A percentile compares a stretch with the other conserved stretches of the same genome.
Conservation (phyloP, 2,329 filamentous ascomycete species). For the Epichloe glyceriae region DNA sequence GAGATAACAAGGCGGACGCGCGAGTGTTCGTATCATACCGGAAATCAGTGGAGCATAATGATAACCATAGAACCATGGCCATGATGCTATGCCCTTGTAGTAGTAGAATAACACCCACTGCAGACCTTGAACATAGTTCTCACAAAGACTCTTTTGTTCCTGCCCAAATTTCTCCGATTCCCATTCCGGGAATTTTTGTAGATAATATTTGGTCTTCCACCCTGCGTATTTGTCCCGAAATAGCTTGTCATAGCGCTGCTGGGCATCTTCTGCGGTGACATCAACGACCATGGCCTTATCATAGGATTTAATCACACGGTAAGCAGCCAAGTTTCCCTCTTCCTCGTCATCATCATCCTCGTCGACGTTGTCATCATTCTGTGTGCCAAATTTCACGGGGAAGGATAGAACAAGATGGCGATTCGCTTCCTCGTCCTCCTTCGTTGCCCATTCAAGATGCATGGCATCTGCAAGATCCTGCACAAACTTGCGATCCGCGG, state of each 20-base stretch:
- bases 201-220: slow-evolving; percentile 94
- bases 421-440: slow-evolving; percentile 41
- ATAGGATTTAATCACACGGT: slow-evolving; percentile 77
- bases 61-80: slow-evolving; percentile 96
- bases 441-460: slow-evolving; percentile 43
- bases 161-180: slow-evolving; percentile 59
- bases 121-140: slow-evolving; percentile 94
- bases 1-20: neutral
- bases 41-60: slow-evolving; percentile 98
- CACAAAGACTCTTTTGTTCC: slow-evolving; percentile 68
- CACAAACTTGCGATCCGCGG: slow-evolving; percentile 83
- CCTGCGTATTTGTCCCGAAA: slow-evolving; percentile 82
- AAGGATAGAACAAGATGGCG: slow-evolving; percentile 39
- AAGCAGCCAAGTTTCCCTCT: slow-evolving; percentile 74
- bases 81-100: slow-evolving; percentile 91
- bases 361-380: slow-evolving; percentile 30
- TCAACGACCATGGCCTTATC: slow-evolving; percentile 83
- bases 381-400: slow-evolving; percentile 38
- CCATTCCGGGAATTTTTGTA: slow-evolving; percentile 79
- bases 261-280: slow-evolving; percentile 62
- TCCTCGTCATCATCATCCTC: slow-evolving; percentile 26
- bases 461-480: slow-evolving; percentile 64
- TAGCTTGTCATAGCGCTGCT: slow-evolving; percentile 65
- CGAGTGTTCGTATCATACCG: slow-evolving; percentile 29
- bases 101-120: slow-evolving; percentile 99